A percentile compares a stretch with the other conserved stretches of the same genome.
phyloP scores from a whole-genome alignment of 805 yeast species.

The Zygosaccharomyces pseudorouxii region DNA sequence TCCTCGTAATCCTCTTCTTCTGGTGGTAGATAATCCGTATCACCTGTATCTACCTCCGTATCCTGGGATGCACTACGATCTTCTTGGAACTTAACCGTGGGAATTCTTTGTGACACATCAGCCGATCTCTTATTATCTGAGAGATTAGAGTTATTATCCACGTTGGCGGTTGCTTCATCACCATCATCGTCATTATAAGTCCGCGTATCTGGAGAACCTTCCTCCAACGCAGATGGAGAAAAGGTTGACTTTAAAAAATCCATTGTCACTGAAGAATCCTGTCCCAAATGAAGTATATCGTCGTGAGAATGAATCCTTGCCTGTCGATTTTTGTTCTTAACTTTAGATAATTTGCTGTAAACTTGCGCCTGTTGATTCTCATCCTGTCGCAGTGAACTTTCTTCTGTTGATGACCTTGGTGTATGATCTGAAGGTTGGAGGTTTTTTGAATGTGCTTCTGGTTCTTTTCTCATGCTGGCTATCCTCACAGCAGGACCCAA shows the following conservation, averaged over 20 bases:
- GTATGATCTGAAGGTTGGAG: constrained; percentile 5
- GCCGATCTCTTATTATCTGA: background rate
- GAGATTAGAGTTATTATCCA: background rate
- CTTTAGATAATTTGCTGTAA: constrained; percentile 13
- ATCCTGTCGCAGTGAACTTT: constrained; percentile 3
- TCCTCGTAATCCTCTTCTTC: constrained; percentile 8
- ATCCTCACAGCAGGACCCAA: constrained; percentile 22
- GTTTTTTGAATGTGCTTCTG: constrained; percentile 4
- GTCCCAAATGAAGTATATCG: constrained; percentile 23
- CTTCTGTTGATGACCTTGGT: constrained; percentile 3
- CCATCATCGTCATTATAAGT: background rate
- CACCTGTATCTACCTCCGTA: constrained; percentile 2
- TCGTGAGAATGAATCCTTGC: constrained; percentile 31
- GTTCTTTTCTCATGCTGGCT: constrained; percentile 9
- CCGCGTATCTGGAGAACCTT: background rate
- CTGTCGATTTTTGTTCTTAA: constrained; percentile 26
- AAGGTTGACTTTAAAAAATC: constrained; percentile 14
- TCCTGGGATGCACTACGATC: background rate
- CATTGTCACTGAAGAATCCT: constrained; percentile 10
- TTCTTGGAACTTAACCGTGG: background rate
- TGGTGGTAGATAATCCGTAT: background rate
- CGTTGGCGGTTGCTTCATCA: background rate
- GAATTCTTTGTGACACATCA: background rate
- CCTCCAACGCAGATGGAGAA: constrained; percentile 6
- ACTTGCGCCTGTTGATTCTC: constrained; percentile 12